Conservation (phyloP, 495 filamentous ascomycete genomes). For the Rhypophila decipiens region DNA sequence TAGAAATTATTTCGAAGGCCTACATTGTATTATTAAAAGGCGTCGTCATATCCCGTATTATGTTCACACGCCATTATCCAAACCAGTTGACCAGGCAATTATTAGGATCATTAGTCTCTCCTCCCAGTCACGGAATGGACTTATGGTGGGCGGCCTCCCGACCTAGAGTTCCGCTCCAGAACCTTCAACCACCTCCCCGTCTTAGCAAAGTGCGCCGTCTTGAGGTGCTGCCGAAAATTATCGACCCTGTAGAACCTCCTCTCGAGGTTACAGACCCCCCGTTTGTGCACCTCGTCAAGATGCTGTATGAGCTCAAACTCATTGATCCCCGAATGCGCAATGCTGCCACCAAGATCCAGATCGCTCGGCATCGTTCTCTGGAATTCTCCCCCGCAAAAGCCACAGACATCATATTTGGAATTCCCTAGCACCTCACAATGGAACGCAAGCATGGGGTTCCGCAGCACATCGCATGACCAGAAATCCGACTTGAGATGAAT, state of each 20-base stretch:
- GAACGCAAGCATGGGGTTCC: constrained; percentile 49
- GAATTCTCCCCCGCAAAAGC: constrained; percentile 81
- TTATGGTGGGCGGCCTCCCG: background rate
- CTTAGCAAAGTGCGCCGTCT: constrained; percentile 59
- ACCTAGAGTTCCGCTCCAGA: constrained; percentile 18
- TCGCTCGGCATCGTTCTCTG: constrained; percentile 36
- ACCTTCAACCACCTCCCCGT: constrained; percentile 24
- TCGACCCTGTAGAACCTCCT: constrained; percentile 88
- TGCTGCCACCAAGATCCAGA: constrained; percentile 30
- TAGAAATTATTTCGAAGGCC: too few relatives aligned
- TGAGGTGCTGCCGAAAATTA: constrained; percentile 85
- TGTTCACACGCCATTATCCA: too few relatives aligned
- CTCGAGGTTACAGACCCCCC: constrained; percentile 75
- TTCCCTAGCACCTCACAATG: constrained; percentile 48
- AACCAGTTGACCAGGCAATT: too few relatives aligned
- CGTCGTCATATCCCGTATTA: too few relatives aligned
- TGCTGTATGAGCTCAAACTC: constrained; percentile 47
- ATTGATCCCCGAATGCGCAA: constrained; percentile 32
- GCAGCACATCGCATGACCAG: constrained; percentile 74
- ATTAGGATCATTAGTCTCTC: background rate
- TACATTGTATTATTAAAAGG: too few relatives aligned
- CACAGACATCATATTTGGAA: constrained; percentile 59
- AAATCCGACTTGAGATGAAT: constrained; percentile 79
- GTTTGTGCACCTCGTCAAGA: constrained; percentile 67
- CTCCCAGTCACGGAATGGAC: background rate